These are phyloP conservation scores for Candida parachauliodes DNA, from an alignment of 805 yeast genomes.

Conservation along the genomic window DNA sequence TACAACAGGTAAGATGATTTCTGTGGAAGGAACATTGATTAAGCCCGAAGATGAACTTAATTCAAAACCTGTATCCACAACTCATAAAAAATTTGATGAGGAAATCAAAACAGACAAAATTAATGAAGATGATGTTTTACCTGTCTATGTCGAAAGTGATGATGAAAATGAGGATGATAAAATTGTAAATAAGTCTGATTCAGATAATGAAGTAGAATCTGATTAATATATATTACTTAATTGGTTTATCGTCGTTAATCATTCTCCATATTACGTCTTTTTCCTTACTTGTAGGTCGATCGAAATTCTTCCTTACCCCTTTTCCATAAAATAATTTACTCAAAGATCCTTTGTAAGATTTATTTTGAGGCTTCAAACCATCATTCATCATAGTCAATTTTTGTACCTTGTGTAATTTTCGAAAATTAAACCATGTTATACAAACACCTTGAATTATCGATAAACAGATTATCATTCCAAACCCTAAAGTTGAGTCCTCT, in stretches of 20 bases:
- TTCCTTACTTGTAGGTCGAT: constrained; percentile 34
- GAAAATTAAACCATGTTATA: constrained; percentile 55
- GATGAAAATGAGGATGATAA: constrained; percentile 20
- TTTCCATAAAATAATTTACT: constrained; percentile 25
- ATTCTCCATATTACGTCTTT: constrained; percentile 41
- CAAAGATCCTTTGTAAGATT: background rate
- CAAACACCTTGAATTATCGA: constrained; percentile 52
- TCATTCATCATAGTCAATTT: constrained; percentile 56
- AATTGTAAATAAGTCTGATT: constrained; percentile 20
- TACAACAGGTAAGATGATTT: constrained; percentile 76
- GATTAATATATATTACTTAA: constrained; percentile 10
- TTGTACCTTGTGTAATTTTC: constrained; percentile 58
- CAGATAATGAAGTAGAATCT: constrained; percentile 16
- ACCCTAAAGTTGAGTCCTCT: constrained; percentile 65
- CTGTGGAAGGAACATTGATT: constrained; percentile 83
- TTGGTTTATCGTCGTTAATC: constrained; percentile 30
- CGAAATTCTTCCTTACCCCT: constrained; percentile 15
- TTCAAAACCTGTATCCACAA: constrained; percentile 45
- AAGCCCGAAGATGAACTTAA: constrained; percentile 55
- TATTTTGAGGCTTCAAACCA: constrained; percentile 3
- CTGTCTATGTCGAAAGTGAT: constrained; percentile 12
- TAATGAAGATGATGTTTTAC: constrained; percentile 10
- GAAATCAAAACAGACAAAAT: constrained; percentile 16
- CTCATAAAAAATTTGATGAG: constrained; percentile 51
- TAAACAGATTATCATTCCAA: constrained; percentile 50